Conservation (phyloP, 768 basidiomycete species). For the Paxillus rubicundulus region DNA sequence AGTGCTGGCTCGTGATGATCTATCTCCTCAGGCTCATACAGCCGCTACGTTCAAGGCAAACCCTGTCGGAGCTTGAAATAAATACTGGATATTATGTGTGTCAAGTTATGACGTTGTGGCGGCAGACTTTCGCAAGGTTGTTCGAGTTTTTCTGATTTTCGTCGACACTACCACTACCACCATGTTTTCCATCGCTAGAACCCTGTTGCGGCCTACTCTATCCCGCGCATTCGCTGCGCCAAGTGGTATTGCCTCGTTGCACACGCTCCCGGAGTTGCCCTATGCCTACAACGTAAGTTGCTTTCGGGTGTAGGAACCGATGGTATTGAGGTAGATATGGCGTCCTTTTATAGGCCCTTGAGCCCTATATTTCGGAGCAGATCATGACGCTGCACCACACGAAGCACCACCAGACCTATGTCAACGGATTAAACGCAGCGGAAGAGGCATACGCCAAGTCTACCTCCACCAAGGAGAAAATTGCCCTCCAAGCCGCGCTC, state of each 20-base stretch:
- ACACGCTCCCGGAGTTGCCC: conserved; percentile 77
- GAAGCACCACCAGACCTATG: conserved; percentile 92
- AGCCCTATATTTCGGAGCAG: conserved; percentile 86
- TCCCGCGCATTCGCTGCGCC: conserved; percentile 46
- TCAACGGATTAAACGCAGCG: conserved; percentile 91
- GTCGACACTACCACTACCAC: conserved; percentile 26
- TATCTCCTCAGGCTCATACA: no score
- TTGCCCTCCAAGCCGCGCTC: conserved; percentile 85
- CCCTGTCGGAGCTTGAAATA: background rate
- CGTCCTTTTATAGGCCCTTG: conserved; percentile 60
- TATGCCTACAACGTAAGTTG: conserved; percentile 72
- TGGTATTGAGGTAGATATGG: background rate
- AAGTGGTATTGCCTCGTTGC: conserved; percentile 45
- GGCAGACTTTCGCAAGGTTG: background rate
- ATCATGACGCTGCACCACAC: conserved; percentile 95
- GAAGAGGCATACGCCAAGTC: conserved; percentile 77
- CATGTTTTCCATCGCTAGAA: conserved; percentile 52
- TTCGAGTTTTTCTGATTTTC: background rate
- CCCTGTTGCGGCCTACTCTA: conserved; percentile 41
- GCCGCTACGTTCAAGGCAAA: background rate
- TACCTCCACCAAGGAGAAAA: conserved; percentile 65
- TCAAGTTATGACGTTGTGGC: conserved; percentile 1
- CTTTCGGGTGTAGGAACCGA: background rate
- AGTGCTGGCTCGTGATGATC: no score
- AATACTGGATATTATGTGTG: background rate